Base-by-base conservation (phyloP, 805 yeast species). In the Pichia rugopelliculosa region DNA sequence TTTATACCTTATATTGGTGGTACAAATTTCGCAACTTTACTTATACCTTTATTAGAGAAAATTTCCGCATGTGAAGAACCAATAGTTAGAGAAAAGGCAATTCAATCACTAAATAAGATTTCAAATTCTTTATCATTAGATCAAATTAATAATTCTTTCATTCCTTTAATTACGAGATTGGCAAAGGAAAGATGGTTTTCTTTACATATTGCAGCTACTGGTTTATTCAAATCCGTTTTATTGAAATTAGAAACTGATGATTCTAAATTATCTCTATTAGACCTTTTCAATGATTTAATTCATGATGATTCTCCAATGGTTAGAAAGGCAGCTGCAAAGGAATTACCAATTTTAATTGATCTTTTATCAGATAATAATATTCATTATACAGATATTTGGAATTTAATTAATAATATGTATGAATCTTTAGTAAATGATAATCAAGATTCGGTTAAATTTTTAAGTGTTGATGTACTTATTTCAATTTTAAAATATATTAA, bases 291-390 rank as follows among this genome's bases (percentile, higher is more conserved):
- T 50, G 84, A 81, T 55, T 72, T 93, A 56, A 78, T 86, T 42
- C 77, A 76, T 54, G 98, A 93, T 65, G 99, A 93, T 50, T 87
- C 96, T 18, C 99, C 99, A 52, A 89, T 93, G 96, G 98, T 93
- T 20, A 82, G 96, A 67, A 82, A 97, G 62, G 85, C 96, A 10
- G 95, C 97, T 15, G 98, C 96, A 7, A 79, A 79, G 38, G 79
- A 84, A 59, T 75, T 93, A 56, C 96, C 99, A 3, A 71, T 66
- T 34, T 69, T 91, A 47, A 79, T 91, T 53, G 79, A 82, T 54
- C 68, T 78, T 44, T 73, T 84, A 48, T 58, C 34, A 6, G 27
- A 41, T 18, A 23, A 22, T 22, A n/a, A 41, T 8, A 11, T 15
- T 12, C n/a, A 12, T 17, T 7, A 33, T 17, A 11, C 2, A 6